Evolutionary conservation across 2,329 filamentous ascomycete genomes (phyloP), one percentile per base, ranked within the genome.

Genomic region (Xylaria hypoxylon): DNA sequence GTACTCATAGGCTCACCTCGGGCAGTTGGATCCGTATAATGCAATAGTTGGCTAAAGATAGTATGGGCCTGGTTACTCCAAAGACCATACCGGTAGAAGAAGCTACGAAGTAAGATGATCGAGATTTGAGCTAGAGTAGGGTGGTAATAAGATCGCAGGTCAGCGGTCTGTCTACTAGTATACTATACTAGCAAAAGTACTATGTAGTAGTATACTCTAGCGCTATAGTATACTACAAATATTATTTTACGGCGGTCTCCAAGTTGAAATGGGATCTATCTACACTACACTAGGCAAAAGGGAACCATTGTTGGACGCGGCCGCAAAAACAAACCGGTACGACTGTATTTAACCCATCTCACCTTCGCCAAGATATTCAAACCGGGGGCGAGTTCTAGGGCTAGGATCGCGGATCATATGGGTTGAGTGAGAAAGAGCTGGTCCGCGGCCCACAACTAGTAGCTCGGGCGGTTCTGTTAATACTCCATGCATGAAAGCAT

Each of bases 381-480:
- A 38, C 57, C 33, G 52, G 57, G 52, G 26, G 31, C 19, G 13
- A 40, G 33, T 33, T 61, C 26, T 24, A 58, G 44, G 55, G 51
- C 45, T 51, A 52, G 28, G 28, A 35, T 35, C 31, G 28, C 48
- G 51, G 56, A 55, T 44, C 33, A 59, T n/a, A 56, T 33, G 38
- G 44, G 22, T 33, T 26, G 26, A 51, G 61, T 61, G 24, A 17
- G 55, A 47, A n/a, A 44, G 50, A 40, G 38, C 8, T 60, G 55
- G 50, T 24, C 19, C 47, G 35, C 59, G 79, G 78, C 44, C 44
- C 55, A 35, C 22, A 59, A 35, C 55, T 50, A 59, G 53, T 56
- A 19, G 22, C 38, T 56, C n/a, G 24, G 44, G 33, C 47, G 47
- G 61, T 51, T 52, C 48, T 47, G 38, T 62, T 47, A 58, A 59